phyloP scores from a whole-genome alignment of 306 rosid species.

The Hippophae tibetana region DNA sequence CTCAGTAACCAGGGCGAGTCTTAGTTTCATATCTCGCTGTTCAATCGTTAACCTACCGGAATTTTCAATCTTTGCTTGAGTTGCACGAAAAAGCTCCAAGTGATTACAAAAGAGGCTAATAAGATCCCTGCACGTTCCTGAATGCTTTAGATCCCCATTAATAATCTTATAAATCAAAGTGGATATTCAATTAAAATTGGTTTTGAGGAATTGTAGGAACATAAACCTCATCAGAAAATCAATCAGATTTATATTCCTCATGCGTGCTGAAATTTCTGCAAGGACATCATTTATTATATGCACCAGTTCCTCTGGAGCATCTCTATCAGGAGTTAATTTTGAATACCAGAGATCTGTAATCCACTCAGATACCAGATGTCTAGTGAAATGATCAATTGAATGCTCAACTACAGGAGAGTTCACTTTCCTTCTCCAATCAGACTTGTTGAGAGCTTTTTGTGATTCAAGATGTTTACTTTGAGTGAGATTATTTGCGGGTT shows the following conservation, averaged over 20 bases:
- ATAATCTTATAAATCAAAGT: constrained; percentile 13
- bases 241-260: constrained; percentile 81
- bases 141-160: constrained; percentile 25
- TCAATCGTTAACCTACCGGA: constrained; percentile 45
- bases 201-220: constrained; percentile 13
- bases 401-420: constrained; percentile 87
- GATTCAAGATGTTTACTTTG: constrained; percentile 43
- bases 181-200: constrained; percentile 2
- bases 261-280: constrained; percentile 82
- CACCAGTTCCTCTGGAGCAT: constrained; percentile 88
- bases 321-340: constrained; percentile 77
- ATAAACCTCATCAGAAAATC: constrained; percentile 83
- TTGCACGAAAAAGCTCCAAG: constrained; percentile 79
- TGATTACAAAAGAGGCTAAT: constrained; percentile 65
- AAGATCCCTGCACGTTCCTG: constrained; percentile 69
- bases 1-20: constrained; percentile 58
- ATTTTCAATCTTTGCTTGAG: constrained; percentile 52
- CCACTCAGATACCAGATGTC: constrained; percentile 90
- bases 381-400: constrained; percentile 73
- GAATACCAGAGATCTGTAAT: constrained; percentile 92
- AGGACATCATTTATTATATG: constrained; percentile 57
- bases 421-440: constrained; percentile 84
- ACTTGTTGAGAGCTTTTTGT: constrained; percentile 44
- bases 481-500: constrained; percentile 28
- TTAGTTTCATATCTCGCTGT: constrained; percentile 59